These are phyloP conservation scores for Akebia trifoliata DNA, from an alignment of 164 flowering plant species.

Conservation along the genomic window DNA sequence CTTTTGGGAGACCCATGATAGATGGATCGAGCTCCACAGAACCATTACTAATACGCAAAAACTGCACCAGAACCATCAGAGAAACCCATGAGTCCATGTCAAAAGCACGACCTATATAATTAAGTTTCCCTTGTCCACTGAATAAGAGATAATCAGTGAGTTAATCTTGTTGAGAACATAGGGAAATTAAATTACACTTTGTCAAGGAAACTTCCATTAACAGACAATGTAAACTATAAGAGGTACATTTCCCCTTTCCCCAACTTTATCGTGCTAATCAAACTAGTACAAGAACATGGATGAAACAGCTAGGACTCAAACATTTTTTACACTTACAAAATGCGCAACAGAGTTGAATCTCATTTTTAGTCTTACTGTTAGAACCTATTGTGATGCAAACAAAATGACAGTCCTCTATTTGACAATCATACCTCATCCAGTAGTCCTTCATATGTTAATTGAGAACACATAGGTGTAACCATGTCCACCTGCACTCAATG, in stretches of 20 bases:
- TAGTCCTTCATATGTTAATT: constrained; percentile 92
- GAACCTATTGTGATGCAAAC: neutral
- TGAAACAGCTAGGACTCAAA: too few species aligned
- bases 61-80: constrained; percentile 47
- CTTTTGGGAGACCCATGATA: constrained; percentile 81
- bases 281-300: neutral
- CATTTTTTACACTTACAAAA: too few species aligned
- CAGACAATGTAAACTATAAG: too few species aligned
- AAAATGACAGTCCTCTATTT: neutral
- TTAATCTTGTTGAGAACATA: neutral
- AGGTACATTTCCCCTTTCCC: neutral
- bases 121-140: too few species aligned
- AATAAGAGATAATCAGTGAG: constrained; percentile 8
- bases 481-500: constrained; percentile 74
- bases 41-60: constrained; percentile 75
- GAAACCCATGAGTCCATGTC: constrained; percentile 18
- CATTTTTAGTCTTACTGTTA: neutral
- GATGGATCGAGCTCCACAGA: constrained; percentile 91
- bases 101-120: neutral
- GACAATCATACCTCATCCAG: constrained; percentile 72
- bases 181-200: too few species aligned
- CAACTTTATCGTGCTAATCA: constrained; percentile 7
- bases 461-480: constrained; percentile 95
- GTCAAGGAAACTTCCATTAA: too few species aligned
- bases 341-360: neutral